phyloP scores from a whole-genome alignment of 2,329 filamentous ascomycete species.

The Sclerotinia trifoliorum region DNA sequence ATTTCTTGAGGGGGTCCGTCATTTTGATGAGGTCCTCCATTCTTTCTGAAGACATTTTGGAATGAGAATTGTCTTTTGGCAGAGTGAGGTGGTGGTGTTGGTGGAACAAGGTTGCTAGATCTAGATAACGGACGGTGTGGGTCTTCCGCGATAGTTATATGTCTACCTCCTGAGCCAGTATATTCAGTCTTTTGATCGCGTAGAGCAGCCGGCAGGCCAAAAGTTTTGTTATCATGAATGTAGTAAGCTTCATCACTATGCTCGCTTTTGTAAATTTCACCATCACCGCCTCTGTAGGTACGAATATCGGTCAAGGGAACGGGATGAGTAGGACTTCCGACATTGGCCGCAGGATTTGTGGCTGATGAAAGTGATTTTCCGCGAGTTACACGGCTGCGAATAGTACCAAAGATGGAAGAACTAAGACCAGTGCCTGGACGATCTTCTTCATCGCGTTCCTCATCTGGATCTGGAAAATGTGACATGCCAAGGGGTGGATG shows the following conservation, averaged over 20 bases:
- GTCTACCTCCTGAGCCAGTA: constrained; percentile 48
- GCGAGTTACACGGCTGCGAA: constrained; percentile 47
- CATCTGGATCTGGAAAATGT: constrained; percentile 68
- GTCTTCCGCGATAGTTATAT: constrained; percentile 49
- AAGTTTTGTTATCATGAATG: constrained; percentile 45
- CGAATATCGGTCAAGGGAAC: constrained; percentile 60
- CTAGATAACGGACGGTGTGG: constrained; percentile 22
- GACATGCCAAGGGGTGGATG: constrained; percentile 89
- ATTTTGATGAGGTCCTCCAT: constrained; percentile 20
- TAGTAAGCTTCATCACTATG: constrained; percentile 46
- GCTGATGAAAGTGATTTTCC: constrained; percentile 24
- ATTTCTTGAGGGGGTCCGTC: constrained; percentile 31
- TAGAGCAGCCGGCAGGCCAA: constrained; percentile 47
- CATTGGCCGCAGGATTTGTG: constrained; percentile 37
- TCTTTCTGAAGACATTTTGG: constrained; percentile 68
- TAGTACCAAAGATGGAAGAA: constrained; percentile 57
- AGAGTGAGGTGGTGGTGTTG: constrained; percentile 58
- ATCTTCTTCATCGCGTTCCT: constrained; percentile 52
- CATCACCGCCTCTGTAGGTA: constrained; percentile 45
- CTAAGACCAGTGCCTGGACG: constrained; percentile 50
- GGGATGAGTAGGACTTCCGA: constrained; percentile 58
- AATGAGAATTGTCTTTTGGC: constrained; percentile 86
- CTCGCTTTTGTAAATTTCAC: constrained; percentile 26
- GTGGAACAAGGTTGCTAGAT: constrained; percentile 42
- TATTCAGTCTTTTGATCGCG: constrained; percentile 48